These are phyloP conservation scores for Mucor indicus DNA, from an alignment of 371 early-diverging fungal species.

Conservation along the genomic window DNA sequence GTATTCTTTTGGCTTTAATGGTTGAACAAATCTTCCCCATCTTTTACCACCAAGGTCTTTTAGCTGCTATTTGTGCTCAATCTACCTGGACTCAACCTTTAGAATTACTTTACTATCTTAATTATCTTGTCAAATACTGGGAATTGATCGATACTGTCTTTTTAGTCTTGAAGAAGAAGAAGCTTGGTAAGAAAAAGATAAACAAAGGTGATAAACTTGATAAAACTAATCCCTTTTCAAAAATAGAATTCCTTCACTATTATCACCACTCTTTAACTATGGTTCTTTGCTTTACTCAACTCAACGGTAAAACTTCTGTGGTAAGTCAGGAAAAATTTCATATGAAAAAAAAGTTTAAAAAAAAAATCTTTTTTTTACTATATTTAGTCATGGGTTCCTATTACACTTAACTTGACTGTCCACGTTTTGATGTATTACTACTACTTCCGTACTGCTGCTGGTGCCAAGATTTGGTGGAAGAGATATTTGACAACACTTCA, in stretches of 20 bases:
- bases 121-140: constrained; percentile 86
- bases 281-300: constrained; percentile 83
- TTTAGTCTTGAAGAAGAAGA: constrained; percentile 38
- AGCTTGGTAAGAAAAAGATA: constrained; percentile 18
- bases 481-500: constrained; percentile 87
- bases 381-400: constrained; percentile 72
- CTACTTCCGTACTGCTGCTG: constrained; percentile 85
- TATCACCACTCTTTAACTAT: constrained; percentile 91
- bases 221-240: background rate
- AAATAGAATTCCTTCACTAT: constrained; percentile 80
- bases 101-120: constrained; percentile 78
- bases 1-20: constrained; percentile 60
- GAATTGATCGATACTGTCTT: constrained; percentile 58
- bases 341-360: constrained; percentile 18
- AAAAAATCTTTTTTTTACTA: constrained; percentile 21
- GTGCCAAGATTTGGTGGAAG: constrained; percentile 91
- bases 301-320: constrained; percentile 79
- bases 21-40: constrained; percentile 72
- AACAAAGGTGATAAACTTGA: background rate
- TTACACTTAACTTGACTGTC: constrained; percentile 82
- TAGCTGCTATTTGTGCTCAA: constrained; percentile 68
- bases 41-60: constrained; percentile 59
- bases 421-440: constrained; percentile 92
- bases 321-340: constrained; percentile 43
- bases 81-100: constrained; percentile 71